These are phyloP conservation scores for Catharanthus roseus DNA, from an alignment of 257 asterid species.

Conservation along the genomic window DNA sequence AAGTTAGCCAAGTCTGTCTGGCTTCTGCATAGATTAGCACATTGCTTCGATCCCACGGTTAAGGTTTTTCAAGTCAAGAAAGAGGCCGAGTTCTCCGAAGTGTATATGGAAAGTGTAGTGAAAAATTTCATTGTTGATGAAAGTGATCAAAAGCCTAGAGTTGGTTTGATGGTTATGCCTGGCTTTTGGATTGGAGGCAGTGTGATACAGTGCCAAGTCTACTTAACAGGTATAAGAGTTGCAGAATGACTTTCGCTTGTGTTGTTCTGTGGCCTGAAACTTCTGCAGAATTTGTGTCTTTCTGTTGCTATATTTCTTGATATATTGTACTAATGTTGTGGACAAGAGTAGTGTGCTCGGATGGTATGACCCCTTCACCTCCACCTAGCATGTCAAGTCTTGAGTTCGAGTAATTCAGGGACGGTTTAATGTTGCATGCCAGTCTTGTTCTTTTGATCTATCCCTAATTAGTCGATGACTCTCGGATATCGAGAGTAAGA, in stretches of 20 bases:
- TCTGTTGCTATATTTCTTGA: slow-evolving; percentile 8
- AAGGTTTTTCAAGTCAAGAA: slow-evolving; percentile 81
- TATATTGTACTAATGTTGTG: not conserved
- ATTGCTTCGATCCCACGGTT: slow-evolving; percentile 71
- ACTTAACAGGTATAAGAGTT: slow-evolving; percentile 67
- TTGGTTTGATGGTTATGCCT: slow-evolving; percentile 91
- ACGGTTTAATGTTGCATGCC: too few species aligned
- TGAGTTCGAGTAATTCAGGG: too few species aligned
- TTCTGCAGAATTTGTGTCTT: slow-evolving; percentile 27
- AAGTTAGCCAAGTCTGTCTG: slow-evolving; percentile 83
- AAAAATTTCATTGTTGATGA: slow-evolving; percentile 55
- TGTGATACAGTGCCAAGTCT: slow-evolving; percentile 82
- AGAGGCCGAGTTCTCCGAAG: slow-evolving; percentile 82
- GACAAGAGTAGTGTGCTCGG: too few species aligned
- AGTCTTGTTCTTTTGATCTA: too few species aligned
- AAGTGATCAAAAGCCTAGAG: slow-evolving; percentile 68
- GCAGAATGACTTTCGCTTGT: slow-evolving; percentile 35
- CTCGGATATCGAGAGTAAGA: too few species aligned
- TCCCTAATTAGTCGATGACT: too few species aligned
- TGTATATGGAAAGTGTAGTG: slow-evolving; percentile 85
- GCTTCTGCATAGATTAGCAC: slow-evolving; percentile 84
- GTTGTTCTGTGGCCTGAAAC: not conserved
- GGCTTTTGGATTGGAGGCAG: slow-evolving; percentile 96
- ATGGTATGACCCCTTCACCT: too few species aligned
- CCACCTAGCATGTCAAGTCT: too few species aligned